Conservation (phyloP, 2,329 filamentous ascomycete species). For the Epichloe typhina region DNA sequence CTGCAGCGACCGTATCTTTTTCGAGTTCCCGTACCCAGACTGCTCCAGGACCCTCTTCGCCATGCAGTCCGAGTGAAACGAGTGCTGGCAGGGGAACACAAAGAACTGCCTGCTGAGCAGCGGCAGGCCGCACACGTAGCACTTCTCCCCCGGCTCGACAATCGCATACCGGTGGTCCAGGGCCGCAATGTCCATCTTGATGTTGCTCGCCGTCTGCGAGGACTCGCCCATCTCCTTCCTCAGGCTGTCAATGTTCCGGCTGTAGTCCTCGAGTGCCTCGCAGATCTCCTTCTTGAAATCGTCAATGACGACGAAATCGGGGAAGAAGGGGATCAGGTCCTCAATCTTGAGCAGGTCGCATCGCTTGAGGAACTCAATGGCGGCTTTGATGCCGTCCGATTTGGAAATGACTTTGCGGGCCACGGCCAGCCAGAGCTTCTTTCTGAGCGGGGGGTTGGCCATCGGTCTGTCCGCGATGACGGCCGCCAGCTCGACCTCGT, state of each 20-base stretch:
- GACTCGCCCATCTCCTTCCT: constrained; percentile 95
- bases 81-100: constrained; percentile 95
- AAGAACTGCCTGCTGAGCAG: constrained; percentile 89
- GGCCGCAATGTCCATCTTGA: constrained; percentile 75
- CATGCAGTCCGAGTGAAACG: constrained; percentile 91
- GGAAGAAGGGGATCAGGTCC: constrained; percentile 95
- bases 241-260: constrained; percentile 73
- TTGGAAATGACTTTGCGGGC: constrained; percentile 87
- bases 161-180: constrained; percentile 88
- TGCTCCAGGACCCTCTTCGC: constrained; percentile 76
- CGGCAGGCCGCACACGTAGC: constrained; percentile 76
- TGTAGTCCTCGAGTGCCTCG: constrained; percentile 83
- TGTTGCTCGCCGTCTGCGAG: constrained; percentile 75
- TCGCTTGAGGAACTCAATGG: constrained; percentile 83
- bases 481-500: constrained; percentile 79
- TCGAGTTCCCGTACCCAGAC: constrained; percentile 60
- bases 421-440: constrained; percentile 90
- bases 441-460: constrained; percentile 66
- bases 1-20: constrained; percentile 76
- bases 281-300: constrained; percentile 99
- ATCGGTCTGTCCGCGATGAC: constrained; percentile 79
- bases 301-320: constrained; percentile 95
- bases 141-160: constrained; percentile 90
- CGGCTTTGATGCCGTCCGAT: constrained; percentile 76
- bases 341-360: constrained; percentile 91